A percentile compares a stretch with the other conserved stretches of the same genome.
phyloP scores from a whole-genome alignment of 140 eudicot species.

The Bidens hawaiensis region DNA sequence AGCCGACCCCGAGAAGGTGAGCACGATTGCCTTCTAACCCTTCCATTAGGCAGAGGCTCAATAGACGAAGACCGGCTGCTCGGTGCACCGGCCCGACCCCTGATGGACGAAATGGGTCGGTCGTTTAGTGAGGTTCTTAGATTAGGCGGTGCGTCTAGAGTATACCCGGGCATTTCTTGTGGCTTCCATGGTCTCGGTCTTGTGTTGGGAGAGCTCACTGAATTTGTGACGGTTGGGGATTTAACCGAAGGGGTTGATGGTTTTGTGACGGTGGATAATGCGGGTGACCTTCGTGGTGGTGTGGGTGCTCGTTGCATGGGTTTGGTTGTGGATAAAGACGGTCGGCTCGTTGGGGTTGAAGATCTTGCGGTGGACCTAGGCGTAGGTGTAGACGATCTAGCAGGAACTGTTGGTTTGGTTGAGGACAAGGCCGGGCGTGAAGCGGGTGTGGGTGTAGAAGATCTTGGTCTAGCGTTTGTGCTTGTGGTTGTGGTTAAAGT shows the following conservation, averaged over 20 bases:
- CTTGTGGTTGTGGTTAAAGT: constrained; percentile 30
- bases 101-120: constrained; percentile 63
- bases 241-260: constrained; percentile 39
- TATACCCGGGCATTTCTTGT: constrained; percentile 94
- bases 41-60: constrained; percentile 68
- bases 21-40: constrained; percentile 87
- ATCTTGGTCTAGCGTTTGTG: constrained; percentile 38
- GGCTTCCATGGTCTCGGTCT: constrained; percentile 94
- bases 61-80: constrained; percentile 74
- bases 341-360: constrained; percentile 53
- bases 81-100: constrained; percentile 88
- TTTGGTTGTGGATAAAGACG: constrained; percentile 47
- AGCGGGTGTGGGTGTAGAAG: constrained; percentile 39
- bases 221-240: constrained; percentile 39
- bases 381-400: constrained; percentile 43
- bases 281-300: constrained; percentile 66
- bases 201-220: constrained; percentile 56
- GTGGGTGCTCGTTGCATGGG: constrained; percentile 63
- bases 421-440: constrained; percentile 14
- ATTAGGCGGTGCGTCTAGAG: constrained; percentile 90
- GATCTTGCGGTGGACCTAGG: constrained; percentile 51
- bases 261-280: constrained; percentile 35
- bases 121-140: constrained; percentile 70
- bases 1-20: constrained; percentile 95
- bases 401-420: constrained; percentile 6